These are phyloP conservation scores for Venturia carpophila DNA, from an alignment of 2,329 filamentous ascomycete genomes.

Conservation along the genomic window DNA sequence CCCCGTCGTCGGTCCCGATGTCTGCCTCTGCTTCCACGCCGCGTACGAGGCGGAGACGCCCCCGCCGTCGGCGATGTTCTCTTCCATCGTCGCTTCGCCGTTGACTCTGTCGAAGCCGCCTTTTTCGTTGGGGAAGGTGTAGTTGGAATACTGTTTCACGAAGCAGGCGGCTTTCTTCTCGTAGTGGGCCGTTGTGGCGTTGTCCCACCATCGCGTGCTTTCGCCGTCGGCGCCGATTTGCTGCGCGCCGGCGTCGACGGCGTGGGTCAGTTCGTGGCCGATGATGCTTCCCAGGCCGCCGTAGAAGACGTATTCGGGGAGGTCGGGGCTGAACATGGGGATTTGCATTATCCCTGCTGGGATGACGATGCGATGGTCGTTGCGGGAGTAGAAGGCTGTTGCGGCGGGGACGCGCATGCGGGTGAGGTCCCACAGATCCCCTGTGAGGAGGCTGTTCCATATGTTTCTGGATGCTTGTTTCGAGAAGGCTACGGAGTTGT, in stretches of 20 bases:
- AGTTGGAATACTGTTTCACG: constrained; percentile 56
- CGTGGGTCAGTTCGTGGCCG: constrained; percentile 62
- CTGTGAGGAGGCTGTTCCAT: constrained; percentile 53
- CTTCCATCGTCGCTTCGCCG: constrained; percentile 41
- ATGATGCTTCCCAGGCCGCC: constrained; percentile 59
- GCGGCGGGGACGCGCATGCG: constrained; percentile 46
- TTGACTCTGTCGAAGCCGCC: neutral
- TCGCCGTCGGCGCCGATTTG: constrained; percentile 55
- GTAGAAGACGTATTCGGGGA: constrained; percentile 59
- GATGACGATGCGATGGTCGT: constrained; percentile 59
- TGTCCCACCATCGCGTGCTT: constrained; percentile 61
- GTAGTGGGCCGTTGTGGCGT: constrained; percentile 51
- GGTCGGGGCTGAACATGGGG: constrained; percentile 54
- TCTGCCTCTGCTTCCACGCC: constrained; percentile 55
- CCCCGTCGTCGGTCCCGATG: constrained; percentile 24
- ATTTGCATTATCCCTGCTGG: constrained; percentile 63
- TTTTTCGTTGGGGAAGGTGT: constrained; percentile 38
- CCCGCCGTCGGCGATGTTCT: constrained; percentile 66
- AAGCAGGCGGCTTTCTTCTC: constrained; percentile 55
- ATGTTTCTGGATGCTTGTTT: constrained; percentile 40
- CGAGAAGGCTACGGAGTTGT: constrained; percentile 47
- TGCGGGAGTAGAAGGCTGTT: constrained; percentile 52
- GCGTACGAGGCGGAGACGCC: constrained; percentile 55
- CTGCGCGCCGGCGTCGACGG: constrained; percentile 58
- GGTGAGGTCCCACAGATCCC: constrained; percentile 53